Base-by-base conservation (phyloP, 2,329 filamentous ascomycete genomes). In the Xylaria polymorpha region DNA sequence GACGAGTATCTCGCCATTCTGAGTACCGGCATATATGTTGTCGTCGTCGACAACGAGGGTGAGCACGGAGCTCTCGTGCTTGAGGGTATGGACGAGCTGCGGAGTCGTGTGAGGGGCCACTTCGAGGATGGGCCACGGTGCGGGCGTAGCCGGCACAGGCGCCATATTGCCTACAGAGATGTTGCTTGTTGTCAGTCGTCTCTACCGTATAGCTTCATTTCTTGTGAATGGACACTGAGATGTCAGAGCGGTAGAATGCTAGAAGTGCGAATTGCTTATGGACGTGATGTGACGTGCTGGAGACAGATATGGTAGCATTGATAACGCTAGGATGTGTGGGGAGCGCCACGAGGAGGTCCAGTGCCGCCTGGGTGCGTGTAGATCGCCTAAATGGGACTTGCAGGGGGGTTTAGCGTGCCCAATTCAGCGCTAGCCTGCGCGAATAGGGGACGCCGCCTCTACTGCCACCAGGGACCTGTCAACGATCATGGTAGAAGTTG, bases 1-100 rank as follows among this genome's bases (percentile, higher is more conserved):
- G 53, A 94, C 91, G 55, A 97, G 86, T 70, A 99, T 97, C 82
- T 98, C 94, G 70, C 96, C 96, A 71, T 94, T 92, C 79, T 98
- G 94, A 1, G 96, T 94, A 48, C 96, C 96, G 20, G 95, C 94
- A 80, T 94, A 99, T 63, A 99, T 92, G 77, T 90, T 91, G 57
- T 92, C 86, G 61, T 93, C 86, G 66, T 93, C 94, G 29, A 97
- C 89, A 4, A 91, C 93, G 65, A 99, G 87, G 9, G 94, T 90
- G 60, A 99, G 89, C 57, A 97, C 92, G 2, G 92, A 94, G 79
- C 90, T 92, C 76, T 90, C 87, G 78, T 95, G 92, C 77, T 90
- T 87, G 71, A 97, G 87, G 73, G 90, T 90, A 79, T 97, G 93
- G 67, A 91, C 83, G 55, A 94, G 86, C 64, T 88, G 86, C n/a